Evolutionary conservation across 2,329 filamentous ascomycete genomes (phyloP), one percentile per base, ranked within the genome.

Genomic region (Calycina marina): DNA sequence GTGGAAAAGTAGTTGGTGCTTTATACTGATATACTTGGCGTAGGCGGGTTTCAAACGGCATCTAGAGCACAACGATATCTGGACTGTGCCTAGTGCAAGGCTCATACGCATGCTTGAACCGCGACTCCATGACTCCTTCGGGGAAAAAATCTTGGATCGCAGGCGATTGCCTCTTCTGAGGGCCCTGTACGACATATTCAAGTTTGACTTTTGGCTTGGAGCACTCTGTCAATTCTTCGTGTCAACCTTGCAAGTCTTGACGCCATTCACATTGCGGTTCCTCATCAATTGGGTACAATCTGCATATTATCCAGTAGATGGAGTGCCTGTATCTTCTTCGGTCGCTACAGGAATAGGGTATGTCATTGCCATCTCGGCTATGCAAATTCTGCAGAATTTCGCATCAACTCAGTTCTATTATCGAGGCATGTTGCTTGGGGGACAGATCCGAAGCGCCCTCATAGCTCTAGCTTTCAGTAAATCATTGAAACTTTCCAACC

Each of bases 381-480:
- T 94, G 82, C 85, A 93, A 53, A 62, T 84, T 4, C 50, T 77
- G 6, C 81, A 90, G 55, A 85, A 77, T 49, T 49, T 92, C 40
- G 70, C 72, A 15, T 81, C 74, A 3, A 90, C 84, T 48, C 86
- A 94, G 49, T 93, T 90, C 57, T 76, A 93, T 50, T 94, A 86
- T 49, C 72, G 76, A 16, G 83, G 85, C 12, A 90, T 93, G 77
- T 75, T 88, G 58, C 70, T 88, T 25, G 86, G 86, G 38, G 86
- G 83, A 1, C 77, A 93, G 57, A 60, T 70, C 5, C 69, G 85
- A 49, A 82, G 76, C 1, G 77, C 80, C 0, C 59, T 94, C 29
- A 92, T 93, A 44, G 70, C 78, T 14, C 58, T 84, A 39, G 82
- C 94, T 34, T 94, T 90, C 49, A 80, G 86, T 51, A 94, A 93